These are phyloP conservation scores for Multifurca ochricompacta DNA, from an alignment of 768 basidiomycete species.

Conservation along the genomic window DNA sequence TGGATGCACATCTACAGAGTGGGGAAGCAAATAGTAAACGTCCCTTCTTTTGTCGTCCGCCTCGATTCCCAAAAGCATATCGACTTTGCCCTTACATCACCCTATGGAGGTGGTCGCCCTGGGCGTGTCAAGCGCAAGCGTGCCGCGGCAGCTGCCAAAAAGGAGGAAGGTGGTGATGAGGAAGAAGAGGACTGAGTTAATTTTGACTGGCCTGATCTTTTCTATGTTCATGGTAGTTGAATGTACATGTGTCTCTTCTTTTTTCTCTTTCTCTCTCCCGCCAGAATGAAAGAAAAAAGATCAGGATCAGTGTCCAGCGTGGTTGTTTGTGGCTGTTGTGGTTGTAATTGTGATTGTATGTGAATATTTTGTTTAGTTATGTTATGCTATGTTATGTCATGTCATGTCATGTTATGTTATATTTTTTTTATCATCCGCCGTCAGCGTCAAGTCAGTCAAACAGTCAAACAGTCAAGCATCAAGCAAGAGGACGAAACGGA, in stretches of 20 bases:
- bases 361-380: no score
- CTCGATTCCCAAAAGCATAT: slow-evolving; percentile 99
- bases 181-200: slow-evolving; percentile 74
- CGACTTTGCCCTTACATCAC: slow-evolving; percentile 95
- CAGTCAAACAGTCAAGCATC: no score
- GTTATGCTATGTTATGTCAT: no score
- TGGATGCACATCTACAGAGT: slow-evolving; percentile 46
- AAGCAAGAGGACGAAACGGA: no score
- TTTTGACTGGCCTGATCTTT: background rate
- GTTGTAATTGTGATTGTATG: no score
- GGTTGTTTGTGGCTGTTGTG: no score
- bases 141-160: slow-evolving; percentile 85
- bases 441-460: no score
- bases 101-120: slow-evolving; percentile 89
- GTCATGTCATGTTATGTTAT: no score
- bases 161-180: slow-evolving; percentile 81
- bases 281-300: background rate
- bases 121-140: slow-evolving; percentile 99
- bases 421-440: background rate
- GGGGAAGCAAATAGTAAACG: slow-evolving; percentile 98
- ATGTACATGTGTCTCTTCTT: no score
- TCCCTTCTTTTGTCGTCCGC: slow-evolving; percentile 97
- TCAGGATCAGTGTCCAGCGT: no score
- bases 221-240: background rate
- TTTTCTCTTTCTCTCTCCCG: background rate